Base-by-base conservation (phyloP, 1,284 basidiomycete species). In the Chondrostereum purpureum region DNA sequence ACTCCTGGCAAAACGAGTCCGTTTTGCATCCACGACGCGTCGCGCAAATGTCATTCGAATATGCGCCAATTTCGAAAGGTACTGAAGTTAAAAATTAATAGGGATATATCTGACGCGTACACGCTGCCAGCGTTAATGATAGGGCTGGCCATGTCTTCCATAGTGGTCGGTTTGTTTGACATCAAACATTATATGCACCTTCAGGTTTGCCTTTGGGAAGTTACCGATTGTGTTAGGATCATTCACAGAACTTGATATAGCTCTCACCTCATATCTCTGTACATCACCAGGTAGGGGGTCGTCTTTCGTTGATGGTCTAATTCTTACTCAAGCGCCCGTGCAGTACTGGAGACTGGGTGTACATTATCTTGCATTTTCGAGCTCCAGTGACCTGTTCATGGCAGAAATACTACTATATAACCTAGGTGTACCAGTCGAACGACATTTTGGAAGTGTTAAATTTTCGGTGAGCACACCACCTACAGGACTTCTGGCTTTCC, bases 181-280 rank as follows among this genome's bases (percentile, higher is more conserved):
- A 67, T 89, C 50, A 93, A 94, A 63, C 83, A 92, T 55, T 88
- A 90, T 59, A 76, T 92, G 48, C 86, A 93, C 62, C 70, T 93
- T 4, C 89, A 92, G 65, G 83, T 80, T 49, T 49, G 66, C 50
- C 21, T 14, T 22, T 53, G 56, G 27, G 27, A 8, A 31, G 8
- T n/a, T 31, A 14, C 33, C 18, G 18, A 24, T 21, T 40, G 44
- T 17, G 46, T 35, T 47, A 41, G 45, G 31, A 39, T 47, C 43
- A 38, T 48, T 51, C 56, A 43, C 51, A 4, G 36, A 23, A 33
- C 42, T 34, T 42, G 17, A 12, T 44, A 27, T 41, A 84, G 82
- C 68, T 84, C 38, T 69, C 79, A 43, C 85, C 84, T 6, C 85
- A 88, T 57, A 67, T 88, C 43, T 83, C 80, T 31, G 70, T 71